These are phyloP conservation scores for Fusarium verrucosum DNA, from an alignment of 2,329 filamentous ascomycete species.

Conservation along the genomic window DNA sequence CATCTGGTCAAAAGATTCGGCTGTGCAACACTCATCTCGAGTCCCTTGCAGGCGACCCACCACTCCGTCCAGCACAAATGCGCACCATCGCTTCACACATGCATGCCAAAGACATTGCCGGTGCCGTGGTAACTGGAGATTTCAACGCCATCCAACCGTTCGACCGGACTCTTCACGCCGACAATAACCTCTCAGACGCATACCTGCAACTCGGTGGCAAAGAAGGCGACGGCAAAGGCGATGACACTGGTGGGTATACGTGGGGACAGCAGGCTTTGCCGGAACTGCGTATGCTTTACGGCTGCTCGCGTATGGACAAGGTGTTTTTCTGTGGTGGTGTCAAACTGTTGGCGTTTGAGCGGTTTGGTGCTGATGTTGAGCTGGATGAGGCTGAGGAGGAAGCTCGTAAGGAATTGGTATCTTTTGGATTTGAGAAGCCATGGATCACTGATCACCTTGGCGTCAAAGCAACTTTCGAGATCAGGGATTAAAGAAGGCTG, in stretches of 20 bases:
- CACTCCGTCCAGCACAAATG: slow-evolving; percentile 60
- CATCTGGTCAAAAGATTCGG: slow-evolving; percentile 49
- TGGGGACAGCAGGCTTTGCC: slow-evolving; percentile 65
- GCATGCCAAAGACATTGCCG: slow-evolving; percentile 49
- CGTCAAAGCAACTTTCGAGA: slow-evolving; percentile 3
- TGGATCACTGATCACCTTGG: slow-evolving; percentile 24
- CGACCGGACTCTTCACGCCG: slow-evolving; percentile 57
- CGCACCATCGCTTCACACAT: slow-evolving; percentile 55
- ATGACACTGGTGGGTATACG: slow-evolving; percentile 56
- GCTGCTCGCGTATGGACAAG: slow-evolving; percentile 63
- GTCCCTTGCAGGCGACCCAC: slow-evolving; percentile 59
- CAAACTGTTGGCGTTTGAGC: slow-evolving; percentile 49
- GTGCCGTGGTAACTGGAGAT: slow-evolving; percentile 62
- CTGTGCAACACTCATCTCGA: slow-evolving; percentile 68
- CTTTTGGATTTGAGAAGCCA: slow-evolving; percentile 10
- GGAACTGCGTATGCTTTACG: slow-evolving; percentile 54
- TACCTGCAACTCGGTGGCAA: slow-evolving; percentile 61
- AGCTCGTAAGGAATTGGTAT: neutral
- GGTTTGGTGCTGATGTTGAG: slow-evolving; percentile 57
- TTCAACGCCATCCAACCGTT: slow-evolving; percentile 67
- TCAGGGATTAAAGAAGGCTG: neutral
- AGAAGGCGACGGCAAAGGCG: slow-evolving; percentile 54
- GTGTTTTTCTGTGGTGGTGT: slow-evolving; percentile 56
- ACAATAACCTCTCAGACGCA: slow-evolving; percentile 61
- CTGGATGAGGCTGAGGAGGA: neutral